Evolutionary conservation across 257 asterid species (phyloP).

Genomic region (Nicotiana otophora): DNA sequence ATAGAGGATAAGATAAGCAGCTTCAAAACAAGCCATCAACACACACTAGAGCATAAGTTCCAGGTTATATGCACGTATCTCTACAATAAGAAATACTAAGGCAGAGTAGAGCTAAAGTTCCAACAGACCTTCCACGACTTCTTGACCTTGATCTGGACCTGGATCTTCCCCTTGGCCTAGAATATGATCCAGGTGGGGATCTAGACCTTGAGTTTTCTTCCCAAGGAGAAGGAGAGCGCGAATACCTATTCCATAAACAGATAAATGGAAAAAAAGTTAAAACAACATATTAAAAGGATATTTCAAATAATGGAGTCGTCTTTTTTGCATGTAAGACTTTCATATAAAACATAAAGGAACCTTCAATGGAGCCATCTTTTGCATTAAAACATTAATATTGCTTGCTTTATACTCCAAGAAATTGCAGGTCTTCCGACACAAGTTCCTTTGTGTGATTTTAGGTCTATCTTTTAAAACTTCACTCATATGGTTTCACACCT

Average conservation of each 20-base stretch:
- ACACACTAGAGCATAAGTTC: background rate
- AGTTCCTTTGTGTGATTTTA: no score
- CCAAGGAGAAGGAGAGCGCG: slow-evolving; percentile 17
- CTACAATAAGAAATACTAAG: background rate
- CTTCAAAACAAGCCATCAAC: background rate
- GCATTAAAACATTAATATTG: no score
- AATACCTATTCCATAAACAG: slow-evolving; percentile 8
- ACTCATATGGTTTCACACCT: no score
- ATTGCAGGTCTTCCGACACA: no score
- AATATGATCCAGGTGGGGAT: slow-evolving; percentile 56
- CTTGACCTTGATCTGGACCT: slow-evolving; percentile 12
- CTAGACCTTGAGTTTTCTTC: slow-evolving; percentile 21
- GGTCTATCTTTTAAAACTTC: no score
- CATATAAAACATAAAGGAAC: background rate
- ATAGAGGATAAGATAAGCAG: background rate
- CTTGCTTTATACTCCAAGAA: no score
- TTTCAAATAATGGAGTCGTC: background rate
- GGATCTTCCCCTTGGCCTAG: background rate
- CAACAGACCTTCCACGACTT: slow-evolving; percentile 15
- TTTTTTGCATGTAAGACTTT: background rate
- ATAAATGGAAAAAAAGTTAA: background rate
- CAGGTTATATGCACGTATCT: background rate
- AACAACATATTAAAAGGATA: background rate
- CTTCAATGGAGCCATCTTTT: no score
- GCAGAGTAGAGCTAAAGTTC: slow-evolving; percentile 2